Evolutionary conservation across 164 flowering plant genomes (phyloP).

Genomic region (Umbellularia californica): DNA sequence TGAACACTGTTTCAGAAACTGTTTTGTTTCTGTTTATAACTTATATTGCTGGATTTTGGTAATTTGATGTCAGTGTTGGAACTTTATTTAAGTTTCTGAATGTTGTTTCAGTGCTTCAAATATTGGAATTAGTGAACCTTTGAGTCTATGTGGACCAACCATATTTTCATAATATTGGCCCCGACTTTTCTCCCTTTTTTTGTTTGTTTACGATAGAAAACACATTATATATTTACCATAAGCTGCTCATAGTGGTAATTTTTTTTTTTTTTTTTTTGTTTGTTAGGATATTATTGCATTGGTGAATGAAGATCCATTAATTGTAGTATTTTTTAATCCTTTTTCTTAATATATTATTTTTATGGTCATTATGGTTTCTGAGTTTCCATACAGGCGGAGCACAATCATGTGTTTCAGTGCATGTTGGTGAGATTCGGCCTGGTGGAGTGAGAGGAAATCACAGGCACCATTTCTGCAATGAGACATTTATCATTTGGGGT

Average conservation of each 20-base stretch:
- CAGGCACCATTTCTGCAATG: slow-evolving; percentile 80
- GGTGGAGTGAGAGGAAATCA: slow-evolving; percentile 82
- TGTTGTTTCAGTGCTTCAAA: background rate
- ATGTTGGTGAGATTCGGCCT: slow-evolving; percentile 79
- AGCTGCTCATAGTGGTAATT: background rate
- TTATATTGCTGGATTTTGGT: background rate
- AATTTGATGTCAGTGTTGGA: background rate
- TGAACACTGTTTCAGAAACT: no score
- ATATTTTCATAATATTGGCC: background rate
- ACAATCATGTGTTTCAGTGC: slow-evolving; percentile 51
- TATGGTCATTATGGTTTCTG: background rate
- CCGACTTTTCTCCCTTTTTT: background rate
- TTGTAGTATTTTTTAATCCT: background rate
- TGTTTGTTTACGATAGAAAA: no score
- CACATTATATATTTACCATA: background rate
- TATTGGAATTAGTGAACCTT: no score
- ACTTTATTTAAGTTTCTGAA: background rate
- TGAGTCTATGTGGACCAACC: background rate
- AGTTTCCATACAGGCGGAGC: slow-evolving; percentile 62
- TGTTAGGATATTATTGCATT: background rate
- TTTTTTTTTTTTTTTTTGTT: background rate
- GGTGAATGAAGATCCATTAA: no score
- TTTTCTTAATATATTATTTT: no score
- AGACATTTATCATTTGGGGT: slow-evolving; percentile 93
- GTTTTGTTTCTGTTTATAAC: background rate